Conservation (phyloP, 1,139 yeast genomes). For the Sugiyamaella pinicola region DNA sequence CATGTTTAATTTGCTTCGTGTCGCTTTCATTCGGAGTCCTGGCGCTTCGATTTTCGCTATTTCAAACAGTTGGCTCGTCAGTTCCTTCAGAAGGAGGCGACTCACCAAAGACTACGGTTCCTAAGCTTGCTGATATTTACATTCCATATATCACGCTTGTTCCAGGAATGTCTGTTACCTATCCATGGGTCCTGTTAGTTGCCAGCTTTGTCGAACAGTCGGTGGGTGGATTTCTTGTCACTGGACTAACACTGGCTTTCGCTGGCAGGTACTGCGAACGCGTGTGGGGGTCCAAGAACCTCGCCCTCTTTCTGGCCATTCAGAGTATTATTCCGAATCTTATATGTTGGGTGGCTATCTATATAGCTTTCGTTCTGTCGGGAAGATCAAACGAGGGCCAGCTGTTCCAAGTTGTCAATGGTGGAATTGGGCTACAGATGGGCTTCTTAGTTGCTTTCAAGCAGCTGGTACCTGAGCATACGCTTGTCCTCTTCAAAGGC, state of each 20-base stretch:
- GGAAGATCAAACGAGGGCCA: conserved; percentile 20
- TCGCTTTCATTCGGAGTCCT: conserved; percentile 40
- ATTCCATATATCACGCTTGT: conserved; percentile 71
- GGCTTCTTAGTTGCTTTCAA: conserved; percentile 84
- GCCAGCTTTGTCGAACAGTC: conserved; percentile 72
- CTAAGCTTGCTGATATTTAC: conserved; percentile 40
- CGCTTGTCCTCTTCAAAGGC: conserved; percentile 67
- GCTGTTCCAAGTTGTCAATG: conserved; percentile 53
- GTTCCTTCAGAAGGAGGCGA: neutral
- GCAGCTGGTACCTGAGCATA: conserved; percentile 87
- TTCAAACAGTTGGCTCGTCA: conserved; percentile 5
- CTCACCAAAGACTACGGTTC: neutral
- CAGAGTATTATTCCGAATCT: conserved; percentile 60
- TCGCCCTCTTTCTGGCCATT: conserved; percentile 59
- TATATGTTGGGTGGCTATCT: conserved; percentile 18
- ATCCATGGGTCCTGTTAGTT: conserved; percentile 78
- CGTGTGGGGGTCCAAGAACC: conserved; percentile 61
- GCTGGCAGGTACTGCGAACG: conserved; percentile 58
- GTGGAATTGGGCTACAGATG: conserved; percentile 69
- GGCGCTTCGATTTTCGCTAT: conserved; percentile 35
- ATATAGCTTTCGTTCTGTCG: conserved; percentile 21
- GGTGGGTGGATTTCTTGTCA: conserved; percentile 52
- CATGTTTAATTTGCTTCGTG: conserved; percentile 39
- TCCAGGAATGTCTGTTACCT: conserved; percentile 59
- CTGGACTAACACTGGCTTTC: conserved; percentile 53